Evolutionary conservation across 257 asterid species (phyloP), one percentile per base, ranked within the genome.

Genomic region (Osmanthus fragrans): DNA sequence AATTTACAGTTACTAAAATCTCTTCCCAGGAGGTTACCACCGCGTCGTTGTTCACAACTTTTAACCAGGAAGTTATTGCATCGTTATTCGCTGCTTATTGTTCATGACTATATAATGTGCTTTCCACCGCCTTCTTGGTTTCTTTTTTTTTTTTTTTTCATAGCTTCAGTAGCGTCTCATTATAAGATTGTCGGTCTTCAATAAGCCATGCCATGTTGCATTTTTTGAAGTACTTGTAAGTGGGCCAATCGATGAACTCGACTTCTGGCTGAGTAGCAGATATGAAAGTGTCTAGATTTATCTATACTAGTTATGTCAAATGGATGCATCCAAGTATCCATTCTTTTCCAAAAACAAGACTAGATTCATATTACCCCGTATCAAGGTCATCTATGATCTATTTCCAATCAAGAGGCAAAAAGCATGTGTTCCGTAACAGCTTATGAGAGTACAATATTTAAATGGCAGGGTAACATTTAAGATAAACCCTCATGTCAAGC

Each of bases 271-370:
- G 66, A 58, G 66, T n/a, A 8, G 66, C 4, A 58, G 12, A 7
- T 19, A 18, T 37, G n/a, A 32, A 72, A 11, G 34, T 9, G 33
- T 65, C 29, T 37, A 37, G 56, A 63, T 3, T 42, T n/a, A 72
- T 47, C 67, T 18, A 30, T 18, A 73, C 7, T 19, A 49, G 19
- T 47, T 67, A 16, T 40, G 74, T 54, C 40, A 79, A 54, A 63
- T 74, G 67, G 30, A 56, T 56, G 65, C 10, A 56, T 74, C 56
- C 45, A 71, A 45, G 70, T 27, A 76, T 40, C 40, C 70, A 66
- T 76, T 75, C 7, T 71, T 66, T 67, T 40, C 81, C 30, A 36
- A 45, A 39, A 72, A 51, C 36, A 15, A 47, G 66, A 71, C 42
- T 11, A 51, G 49, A 73, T 37, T 49, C 76, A 27, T 49, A 66